Evolutionary conservation across 2,329 filamentous ascomycete genomes (phyloP).

Genomic region (Hymenoscyphus scutula): DNA sequence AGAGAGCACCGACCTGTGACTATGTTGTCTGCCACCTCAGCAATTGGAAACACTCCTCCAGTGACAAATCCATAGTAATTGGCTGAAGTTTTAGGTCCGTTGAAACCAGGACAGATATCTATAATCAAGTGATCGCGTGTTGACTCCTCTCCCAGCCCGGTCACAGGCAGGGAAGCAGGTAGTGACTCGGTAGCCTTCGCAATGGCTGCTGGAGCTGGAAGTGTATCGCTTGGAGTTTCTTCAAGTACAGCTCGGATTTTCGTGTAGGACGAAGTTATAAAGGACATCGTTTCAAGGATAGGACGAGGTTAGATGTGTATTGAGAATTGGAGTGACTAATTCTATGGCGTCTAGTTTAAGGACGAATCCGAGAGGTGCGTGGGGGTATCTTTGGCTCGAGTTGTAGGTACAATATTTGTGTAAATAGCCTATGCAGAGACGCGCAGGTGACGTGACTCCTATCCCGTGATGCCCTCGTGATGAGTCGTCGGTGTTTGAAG

Average conservation of each 20-base stretch:
- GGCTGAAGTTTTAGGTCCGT: conserved; percentile 33
- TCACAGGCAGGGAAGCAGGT: conserved; percentile 36
- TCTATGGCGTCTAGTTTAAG: too few relatives aligned
- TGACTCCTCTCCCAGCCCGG: conserved; percentile 44
- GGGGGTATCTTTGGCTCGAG: too few relatives aligned
- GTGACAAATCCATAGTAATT: conserved; percentile 87
- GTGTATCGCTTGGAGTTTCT: conserved; percentile 23
- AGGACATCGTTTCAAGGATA: conserved; percentile 23
- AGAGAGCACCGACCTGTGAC: conserved; percentile 58
- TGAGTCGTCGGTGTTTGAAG: too few relatives aligned
- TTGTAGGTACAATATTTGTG: too few relatives aligned
- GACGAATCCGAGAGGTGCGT: too few relatives aligned
- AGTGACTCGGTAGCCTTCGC: conserved; percentile 32
- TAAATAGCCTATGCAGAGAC: too few relatives aligned
- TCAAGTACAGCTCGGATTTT: conserved; percentile 26
- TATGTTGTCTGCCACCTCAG: conserved; percentile 79
- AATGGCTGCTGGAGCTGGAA: conserved; percentile 29
- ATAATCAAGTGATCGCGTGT: conserved; percentile 44
- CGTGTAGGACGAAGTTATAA: conserved; percentile 27
- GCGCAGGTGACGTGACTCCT: too few relatives aligned
- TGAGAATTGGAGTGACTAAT: too few relatives aligned
- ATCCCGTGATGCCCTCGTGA: too few relatives aligned
- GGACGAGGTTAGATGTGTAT: too few relatives aligned
- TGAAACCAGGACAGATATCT: conserved; percentile 43
- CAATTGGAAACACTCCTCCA: conserved; percentile 75